phyloP scores from a whole-genome alignment of 208 protist genomes.

The Tritrichomonas foetus region DNA sequence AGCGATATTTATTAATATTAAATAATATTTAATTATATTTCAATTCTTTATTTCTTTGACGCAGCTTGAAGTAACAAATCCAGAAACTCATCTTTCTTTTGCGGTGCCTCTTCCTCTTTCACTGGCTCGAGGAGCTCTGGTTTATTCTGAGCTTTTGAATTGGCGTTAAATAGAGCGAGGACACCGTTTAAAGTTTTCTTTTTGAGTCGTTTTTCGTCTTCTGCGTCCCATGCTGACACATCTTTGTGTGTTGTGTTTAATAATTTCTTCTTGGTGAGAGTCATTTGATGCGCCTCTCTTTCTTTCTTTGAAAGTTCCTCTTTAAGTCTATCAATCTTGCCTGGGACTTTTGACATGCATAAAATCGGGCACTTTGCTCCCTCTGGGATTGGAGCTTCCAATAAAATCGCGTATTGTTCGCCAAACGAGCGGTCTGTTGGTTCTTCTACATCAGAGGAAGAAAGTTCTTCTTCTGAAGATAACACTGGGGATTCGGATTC shows the following conservation, averaged over 20 bases:
- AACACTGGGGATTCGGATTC: not conserved
- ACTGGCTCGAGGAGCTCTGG: not conserved
- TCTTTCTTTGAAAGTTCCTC: not conserved
- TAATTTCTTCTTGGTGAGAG: not conserved
- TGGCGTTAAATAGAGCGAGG: not conserved
- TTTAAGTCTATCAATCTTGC: not conserved
- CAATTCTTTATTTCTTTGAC: not conserved
- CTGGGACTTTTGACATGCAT: slow-evolving; percentile 18
- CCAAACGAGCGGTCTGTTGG: slow-evolving; percentile 39
- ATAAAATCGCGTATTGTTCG: not conserved
- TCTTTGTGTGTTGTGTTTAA: not conserved
- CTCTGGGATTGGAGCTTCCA: not conserved
- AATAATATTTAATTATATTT: not conserved
- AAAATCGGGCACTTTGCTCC: slow-evolving; percentile 35
- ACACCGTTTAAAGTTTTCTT: slow-evolving; percentile 33
- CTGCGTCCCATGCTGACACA: not conserved
- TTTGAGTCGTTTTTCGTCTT: not conserved
- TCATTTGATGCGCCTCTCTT: not conserved
- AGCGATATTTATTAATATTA: too few species aligned
- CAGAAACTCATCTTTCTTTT: not conserved
- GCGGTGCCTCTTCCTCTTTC: not conserved
- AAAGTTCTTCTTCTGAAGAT: not conserved
- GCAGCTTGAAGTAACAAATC: not conserved
- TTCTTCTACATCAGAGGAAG: slow-evolving; percentile 28
- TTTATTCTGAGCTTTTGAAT: not conserved